Conservation (phyloP, 208 protist species). For the Porcisia hertigi region DNA sequence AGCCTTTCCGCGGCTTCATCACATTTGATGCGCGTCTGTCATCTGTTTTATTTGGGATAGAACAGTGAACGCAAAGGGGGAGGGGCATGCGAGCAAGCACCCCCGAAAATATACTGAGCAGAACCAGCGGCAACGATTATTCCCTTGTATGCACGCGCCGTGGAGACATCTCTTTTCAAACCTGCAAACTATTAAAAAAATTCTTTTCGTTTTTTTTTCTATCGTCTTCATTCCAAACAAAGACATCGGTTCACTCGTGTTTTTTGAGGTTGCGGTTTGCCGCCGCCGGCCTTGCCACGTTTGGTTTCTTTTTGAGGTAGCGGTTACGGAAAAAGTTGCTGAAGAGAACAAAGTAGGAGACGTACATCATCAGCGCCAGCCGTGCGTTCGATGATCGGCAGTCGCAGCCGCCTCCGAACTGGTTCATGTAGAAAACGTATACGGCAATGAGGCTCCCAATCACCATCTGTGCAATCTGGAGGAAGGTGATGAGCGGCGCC, state of each 20-base stretch:
- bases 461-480: constrained; percentile 91
- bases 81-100: no score
- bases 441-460: constrained; percentile 66
- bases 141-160: no score
- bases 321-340: constrained; percentile 64
- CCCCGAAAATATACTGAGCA: no score
- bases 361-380: constrained; percentile 82
- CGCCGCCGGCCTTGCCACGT: not conserved
- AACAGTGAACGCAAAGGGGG: no score
- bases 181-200: no score
- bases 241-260: not conserved
- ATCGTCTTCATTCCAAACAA: no score
- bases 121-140: no score
- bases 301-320: constrained; percentile 42
- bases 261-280: constrained; percentile 2
- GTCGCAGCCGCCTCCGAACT: constrained; percentile 49
- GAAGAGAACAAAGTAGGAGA: constrained; percentile 88
- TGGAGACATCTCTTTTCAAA: no score
- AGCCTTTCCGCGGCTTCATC: no score
- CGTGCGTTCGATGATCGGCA: constrained; percentile 36
- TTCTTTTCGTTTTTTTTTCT: no score
- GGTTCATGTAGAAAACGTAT: constrained; percentile 40
- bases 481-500: constrained; percentile 71
- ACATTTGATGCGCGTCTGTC: no score
- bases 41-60: no score